A percentile compares a stretch with the other conserved stretches of the same genome.
Evolutionary conservation across 495 filamentous ascomycete genomes (phyloP).

Genomic region (Xylaria nigripes): DNA sequence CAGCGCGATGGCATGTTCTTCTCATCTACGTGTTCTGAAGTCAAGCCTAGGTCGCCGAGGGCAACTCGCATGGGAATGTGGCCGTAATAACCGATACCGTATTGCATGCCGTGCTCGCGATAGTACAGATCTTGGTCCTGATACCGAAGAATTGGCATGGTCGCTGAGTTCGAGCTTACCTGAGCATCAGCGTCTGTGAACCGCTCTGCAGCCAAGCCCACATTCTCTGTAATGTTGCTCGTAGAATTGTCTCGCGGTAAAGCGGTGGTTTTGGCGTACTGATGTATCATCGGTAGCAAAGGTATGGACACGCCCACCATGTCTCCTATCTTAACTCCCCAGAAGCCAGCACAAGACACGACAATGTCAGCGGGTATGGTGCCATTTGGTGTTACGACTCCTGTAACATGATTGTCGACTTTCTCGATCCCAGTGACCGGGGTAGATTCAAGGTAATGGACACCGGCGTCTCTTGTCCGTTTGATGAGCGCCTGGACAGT

Average conservation of each 20-base stretch:
- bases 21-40: conserved; percentile 39
- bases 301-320: conserved; percentile 44
- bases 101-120: conserved; percentile 44
- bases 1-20: conserved; percentile 46
- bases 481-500: conserved; percentile 43
- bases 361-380: conserved; percentile 41
- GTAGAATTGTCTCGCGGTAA: conserved; percentile 27
- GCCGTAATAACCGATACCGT: conserved; percentile 48
- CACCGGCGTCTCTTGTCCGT: conserved; percentile 38
- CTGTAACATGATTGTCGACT: conserved; percentile 30
- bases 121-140: conserved; percentile 49
- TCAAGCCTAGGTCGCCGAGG: conserved; percentile 34
- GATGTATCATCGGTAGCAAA: conserved; percentile 43
- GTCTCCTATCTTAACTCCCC: conserved; percentile 45
- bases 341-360: conserved; percentile 47
- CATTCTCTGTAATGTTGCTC: conserved; percentile 31
- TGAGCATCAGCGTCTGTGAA: background rate
- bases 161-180: conserved; percentile 18
- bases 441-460: conserved; percentile 38
- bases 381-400: conserved; percentile 34
- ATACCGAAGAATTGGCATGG: conserved; percentile 40
- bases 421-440: conserved; percentile 40
- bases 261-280: conserved; percentile 43
- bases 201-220: background rate
- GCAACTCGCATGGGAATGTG: conserved; percentile 44